Conservation (phyloP, 257 asterid genomes). For the Fraxinus pennsylvanica region DNA sequence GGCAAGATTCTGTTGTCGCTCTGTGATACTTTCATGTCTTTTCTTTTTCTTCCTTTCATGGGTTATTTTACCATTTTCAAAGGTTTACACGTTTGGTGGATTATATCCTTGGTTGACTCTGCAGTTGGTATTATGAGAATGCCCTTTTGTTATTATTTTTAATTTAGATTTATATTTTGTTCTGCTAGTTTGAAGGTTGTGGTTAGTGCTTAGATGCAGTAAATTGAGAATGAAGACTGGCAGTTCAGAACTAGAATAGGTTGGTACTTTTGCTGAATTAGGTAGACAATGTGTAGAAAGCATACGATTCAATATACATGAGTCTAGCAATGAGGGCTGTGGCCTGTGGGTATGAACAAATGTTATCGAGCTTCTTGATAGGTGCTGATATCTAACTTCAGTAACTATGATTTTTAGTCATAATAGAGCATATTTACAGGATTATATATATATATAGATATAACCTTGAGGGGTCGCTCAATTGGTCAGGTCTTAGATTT, state of each 20-base stretch:
- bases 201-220: background rate
- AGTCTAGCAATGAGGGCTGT: background rate
- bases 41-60: background rate
- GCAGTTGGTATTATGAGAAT: background rate
- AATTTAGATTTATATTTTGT: no score
- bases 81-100: background rate
- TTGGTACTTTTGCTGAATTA: background rate
- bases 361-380: background rate
- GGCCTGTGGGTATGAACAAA: no score
- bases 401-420: background rate
- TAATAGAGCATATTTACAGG: background rate
- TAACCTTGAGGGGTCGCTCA: no score
- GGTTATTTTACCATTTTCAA: background rate
- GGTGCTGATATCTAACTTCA: background rate
- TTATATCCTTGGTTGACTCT: background rate
- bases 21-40: background rate
- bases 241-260: background rate
- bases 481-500: no score
- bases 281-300: background rate
- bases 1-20: constrained; percentile 3
- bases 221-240: background rate
- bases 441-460: no score
- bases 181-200: background rate
- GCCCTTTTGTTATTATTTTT: background rate
- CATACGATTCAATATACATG: background rate